Evolutionary conservation across 176 grass and related monocot species (phyloP), one percentile per base, ranked within the genome.

Genomic region (Melocanna baccifera): DNA sequence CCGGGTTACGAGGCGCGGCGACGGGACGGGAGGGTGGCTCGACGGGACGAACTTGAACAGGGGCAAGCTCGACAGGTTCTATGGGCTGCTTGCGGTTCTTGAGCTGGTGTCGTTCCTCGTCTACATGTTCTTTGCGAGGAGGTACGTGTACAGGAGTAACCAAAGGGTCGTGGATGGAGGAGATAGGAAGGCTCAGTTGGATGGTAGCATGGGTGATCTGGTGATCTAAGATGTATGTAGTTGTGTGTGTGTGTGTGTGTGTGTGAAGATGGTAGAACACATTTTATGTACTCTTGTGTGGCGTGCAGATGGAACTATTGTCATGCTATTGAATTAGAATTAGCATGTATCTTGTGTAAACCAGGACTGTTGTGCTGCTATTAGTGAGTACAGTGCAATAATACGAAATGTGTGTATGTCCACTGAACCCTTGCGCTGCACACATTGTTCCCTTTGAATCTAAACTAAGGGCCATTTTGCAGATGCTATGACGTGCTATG

Each of bases 21-120:
- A 66, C 19, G 76, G 77, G 1, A 64, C 55, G 0, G 86, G 61
- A 28, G 95, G 92, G 5, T 97, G 95, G 95, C 79, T 97, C 20
- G 92, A 93, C 7, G 95, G 95, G 0, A 70, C 79, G 22, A 93
- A 92, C 69, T 71, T 97, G 61, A 97, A 97, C 81, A 71, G 36
- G 47, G 86, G 82, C 59, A 88, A 84, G 71, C 89, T 97, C 18
- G 92, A 97, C 34, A 77, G 87, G 19, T 97, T 97, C 50, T 97
- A 94, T 11, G 86, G 95, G 87, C 32, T 97, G 36, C 59, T 97
- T 3, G 74, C 78, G 26, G 65, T 88, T 2, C 69, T 97, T 41
- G 88, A 91, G 84, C 41, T 94, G 5, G 18, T 90, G 28, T 82
- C 87, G 0, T 83, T 97, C 20, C 69, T 93, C 9, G 66, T 89